Conservation (phyloP, 768 basidiomycete genomes). For the Terana coerulea region DNA sequence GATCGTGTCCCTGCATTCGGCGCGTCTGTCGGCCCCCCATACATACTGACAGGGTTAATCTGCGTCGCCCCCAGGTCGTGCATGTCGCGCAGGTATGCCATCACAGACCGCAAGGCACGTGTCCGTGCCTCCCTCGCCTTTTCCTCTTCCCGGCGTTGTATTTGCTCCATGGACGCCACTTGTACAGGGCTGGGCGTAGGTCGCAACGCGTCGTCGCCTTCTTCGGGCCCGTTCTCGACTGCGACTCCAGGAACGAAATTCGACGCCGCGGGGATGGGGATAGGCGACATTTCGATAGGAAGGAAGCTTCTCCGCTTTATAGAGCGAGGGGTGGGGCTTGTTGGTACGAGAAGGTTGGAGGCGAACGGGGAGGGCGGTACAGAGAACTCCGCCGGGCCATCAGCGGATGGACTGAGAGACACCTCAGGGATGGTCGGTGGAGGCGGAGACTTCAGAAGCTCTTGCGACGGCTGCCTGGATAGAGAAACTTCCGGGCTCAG, state of each 20-base stretch:
- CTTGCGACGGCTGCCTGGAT: slow-evolving; percentile 12
- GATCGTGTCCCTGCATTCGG: slow-evolving; percentile 37
- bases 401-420: neutral
- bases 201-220: slow-evolving; percentile 25
- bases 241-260: slow-evolving; percentile 53
- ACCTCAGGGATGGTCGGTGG: slow-evolving; percentile 8
- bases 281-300: slow-evolving; percentile 71
- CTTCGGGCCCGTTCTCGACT: slow-evolving; percentile 34
- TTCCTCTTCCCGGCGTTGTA: slow-evolving; percentile 65
- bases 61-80: slow-evolving; percentile 81
- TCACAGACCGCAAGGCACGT: slow-evolving; percentile 82
- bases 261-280: slow-evolving; percentile 61
- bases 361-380: slow-evolving; percentile 12
- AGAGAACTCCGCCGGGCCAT: neutral
- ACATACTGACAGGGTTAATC: slow-evolving; percentile 50
- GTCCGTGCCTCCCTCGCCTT: slow-evolving; percentile 67
- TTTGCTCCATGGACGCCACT: slow-evolving; percentile 41
- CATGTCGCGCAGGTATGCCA: slow-evolving; percentile 96
- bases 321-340: slow-evolving; percentile 45
- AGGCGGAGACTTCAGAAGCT: slow-evolving; percentile 18
- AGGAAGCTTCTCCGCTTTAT: slow-evolving; percentile 86
- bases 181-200: slow-evolving; percentile 43
- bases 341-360: slow-evolving; percentile 34
- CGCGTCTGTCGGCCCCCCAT: slow-evolving; percentile 49
- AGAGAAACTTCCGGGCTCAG: slow-evolving; percentile 27